Evolutionary conservation across 1,284 basidiomycete genomes (phyloP).

Genomic region (Fomitiporia mediterranea): DNA sequence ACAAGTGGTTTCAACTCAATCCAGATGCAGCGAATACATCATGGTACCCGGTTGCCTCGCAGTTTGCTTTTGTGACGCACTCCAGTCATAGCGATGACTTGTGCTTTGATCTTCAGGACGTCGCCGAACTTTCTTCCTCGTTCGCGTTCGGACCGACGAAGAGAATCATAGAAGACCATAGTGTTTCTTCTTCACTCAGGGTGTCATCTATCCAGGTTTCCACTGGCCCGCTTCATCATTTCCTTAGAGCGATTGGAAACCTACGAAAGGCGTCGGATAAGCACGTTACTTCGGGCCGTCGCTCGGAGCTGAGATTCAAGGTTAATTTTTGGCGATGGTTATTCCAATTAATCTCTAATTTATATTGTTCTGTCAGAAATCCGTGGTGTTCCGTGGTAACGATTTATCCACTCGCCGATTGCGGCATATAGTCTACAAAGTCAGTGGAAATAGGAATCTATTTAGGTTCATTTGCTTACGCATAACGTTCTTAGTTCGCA

Average conservation of each 20-base stretch:
- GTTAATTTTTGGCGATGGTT: not conserved
- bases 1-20: conserved; percentile 1
- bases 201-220: conserved; percentile 5
- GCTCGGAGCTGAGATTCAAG: not conserved
- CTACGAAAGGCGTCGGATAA: not conserved
- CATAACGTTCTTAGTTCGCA: too few relatives aligned
- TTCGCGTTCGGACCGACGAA: conserved; percentile 15
- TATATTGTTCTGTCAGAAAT: not conserved
- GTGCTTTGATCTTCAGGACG: conserved; percentile 13
- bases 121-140: conserved; percentile 1
- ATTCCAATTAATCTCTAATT: not conserved
- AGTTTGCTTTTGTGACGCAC: conserved; percentile 13
- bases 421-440: too few relatives aligned
- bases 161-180: conserved; percentile 14
- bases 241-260: conserved; percentile 1
- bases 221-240: not conserved
- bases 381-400: not conserved
- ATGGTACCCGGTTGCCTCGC: not conserved
- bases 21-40: conserved; percentile 6
- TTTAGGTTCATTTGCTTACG: not conserved
- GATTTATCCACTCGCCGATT: not conserved
- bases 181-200: conserved; percentile 13
- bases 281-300: not conserved
- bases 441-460: not conserved
- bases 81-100: not conserved